Conservation (phyloP, 169 alveolate genomes). For the Miamiensis avidus region DNA sequence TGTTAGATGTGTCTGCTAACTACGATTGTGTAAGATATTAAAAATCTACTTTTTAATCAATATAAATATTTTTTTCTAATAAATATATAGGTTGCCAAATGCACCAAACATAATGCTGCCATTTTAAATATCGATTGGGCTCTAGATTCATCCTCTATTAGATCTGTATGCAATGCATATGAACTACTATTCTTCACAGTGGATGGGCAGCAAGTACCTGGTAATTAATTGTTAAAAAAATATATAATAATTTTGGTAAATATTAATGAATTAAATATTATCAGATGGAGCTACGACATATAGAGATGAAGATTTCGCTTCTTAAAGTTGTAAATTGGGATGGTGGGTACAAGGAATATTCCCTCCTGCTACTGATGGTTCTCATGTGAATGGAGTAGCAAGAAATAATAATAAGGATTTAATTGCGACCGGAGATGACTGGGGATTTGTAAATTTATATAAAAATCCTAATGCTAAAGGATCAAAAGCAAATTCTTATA, state of each 20-base stretch:
- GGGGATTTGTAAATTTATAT: conserved; percentile 76
- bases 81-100: conserved; percentile 8
- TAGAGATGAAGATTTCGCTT: conserved; percentile 70
- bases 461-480: conserved; percentile 75
- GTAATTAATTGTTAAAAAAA: background rate
- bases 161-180: conserved; percentile 77
- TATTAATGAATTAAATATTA: background rate
- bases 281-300: conserved; percentile 62
- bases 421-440: conserved; percentile 80
- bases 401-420: conserved; percentile 48
- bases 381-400: conserved; percentile 78
- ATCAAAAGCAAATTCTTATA: conserved; percentile 51
- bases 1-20: conserved; percentile 54
- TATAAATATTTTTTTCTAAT: no score
- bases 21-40: conserved; percentile 51
- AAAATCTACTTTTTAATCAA: no score
- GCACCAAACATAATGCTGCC: background rate
- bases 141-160: conserved; percentile 51
- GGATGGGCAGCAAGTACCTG: conserved; percentile 61
- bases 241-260: no score
- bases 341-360: conserved; percentile 86
- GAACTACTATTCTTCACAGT: conserved; percentile 78
- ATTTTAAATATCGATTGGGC: conserved; percentile 37
- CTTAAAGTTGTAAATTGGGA: conserved; percentile 74
- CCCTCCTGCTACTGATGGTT: conserved; percentile 76